Percentiles rank a stretch among this genome's conserved stretches.
Evolutionary conservation across 148 eudicot genomes (phyloP).

Genomic region (Polygonum aviculare): DNA sequence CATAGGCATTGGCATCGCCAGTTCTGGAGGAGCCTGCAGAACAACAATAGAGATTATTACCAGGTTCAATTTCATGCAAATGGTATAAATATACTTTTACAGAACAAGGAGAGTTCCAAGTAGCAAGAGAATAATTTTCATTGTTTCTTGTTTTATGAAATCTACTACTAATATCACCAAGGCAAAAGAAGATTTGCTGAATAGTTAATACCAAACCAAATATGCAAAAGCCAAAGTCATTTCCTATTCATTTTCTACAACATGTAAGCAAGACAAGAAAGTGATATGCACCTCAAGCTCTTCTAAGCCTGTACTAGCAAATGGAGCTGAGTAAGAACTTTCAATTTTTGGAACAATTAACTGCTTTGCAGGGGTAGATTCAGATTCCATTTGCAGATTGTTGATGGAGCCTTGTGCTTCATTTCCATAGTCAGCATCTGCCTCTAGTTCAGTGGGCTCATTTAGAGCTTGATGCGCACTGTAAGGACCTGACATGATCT

Average conservation of each 20-base stretch:
- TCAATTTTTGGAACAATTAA: slow-evolving; percentile 10
- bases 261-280: background rate
- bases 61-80: background rate
- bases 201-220: background rate
- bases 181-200: too few relatives aligned
- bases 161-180: too few relatives aligned
- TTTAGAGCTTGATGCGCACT: slow-evolving; percentile 25
- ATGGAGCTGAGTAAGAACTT: slow-evolving; percentile 17
- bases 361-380: slow-evolving; percentile 10
- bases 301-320: slow-evolving; percentile 21
- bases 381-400: slow-evolving; percentile 10
- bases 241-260: background rate
- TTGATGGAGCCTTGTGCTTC: slow-evolving; percentile 13
- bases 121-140: background rate
- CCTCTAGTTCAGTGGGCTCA: slow-evolving; percentile 24
- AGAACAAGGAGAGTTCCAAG: background rate
- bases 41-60: background rate
- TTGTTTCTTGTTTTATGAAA: background rate
- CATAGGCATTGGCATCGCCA: slow-evolving; percentile 28
- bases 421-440: slow-evolving; percentile 16
- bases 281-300: slow-evolving; percentile 34
- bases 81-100: background rate
- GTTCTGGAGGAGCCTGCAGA: slow-evolving; percentile 45
- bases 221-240: background rate
- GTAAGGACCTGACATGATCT: slow-evolving; percentile 46